Conservation (phyloP, 2,329 filamentous ascomycete species). For the Aspergillus neoniger region DNA sequence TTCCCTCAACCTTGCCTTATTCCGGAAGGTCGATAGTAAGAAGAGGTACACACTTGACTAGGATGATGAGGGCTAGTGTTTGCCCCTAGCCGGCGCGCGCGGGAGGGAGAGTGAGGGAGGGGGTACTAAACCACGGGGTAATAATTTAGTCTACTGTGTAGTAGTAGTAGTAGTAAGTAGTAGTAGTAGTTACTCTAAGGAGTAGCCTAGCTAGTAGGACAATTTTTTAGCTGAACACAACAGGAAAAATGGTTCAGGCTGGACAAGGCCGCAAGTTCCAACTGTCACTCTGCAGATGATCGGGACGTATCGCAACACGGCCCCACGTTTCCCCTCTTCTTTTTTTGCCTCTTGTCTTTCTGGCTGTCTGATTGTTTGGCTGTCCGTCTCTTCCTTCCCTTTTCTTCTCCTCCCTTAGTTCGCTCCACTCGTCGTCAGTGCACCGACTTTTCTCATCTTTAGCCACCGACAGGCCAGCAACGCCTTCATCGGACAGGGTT, state of each 20-base stretch:
- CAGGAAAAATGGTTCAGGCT: too few relatives aligned
- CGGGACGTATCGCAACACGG: slow-evolving; percentile 10
- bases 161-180: too few relatives aligned
- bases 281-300: slow-evolving; percentile 21
- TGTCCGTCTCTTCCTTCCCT: background rate
- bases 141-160: background rate
- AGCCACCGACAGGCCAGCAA: background rate
- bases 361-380: too few relatives aligned
- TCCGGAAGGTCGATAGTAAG: slow-evolving; percentile 1
- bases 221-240: too few relatives aligned
- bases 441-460: background rate
- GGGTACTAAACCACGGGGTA: background rate
- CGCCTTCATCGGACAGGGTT: background rate
- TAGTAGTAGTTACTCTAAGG: too few relatives aligned
- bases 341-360: background rate
- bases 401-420: background rate
- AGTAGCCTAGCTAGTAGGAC: too few relatives aligned
- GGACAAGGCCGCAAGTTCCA: background rate
- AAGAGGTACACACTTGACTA: background rate
- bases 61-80: background rate
- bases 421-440: slow-evolving; percentile 8
- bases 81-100: background rate
- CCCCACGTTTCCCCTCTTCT: slow-evolving; percentile 15
- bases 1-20: background rate
- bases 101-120: background rate